phyloP scores from a whole-genome alignment of 1,284 basidiomycete genomes.

The Cystobasidiaceae sp. region DNA sequence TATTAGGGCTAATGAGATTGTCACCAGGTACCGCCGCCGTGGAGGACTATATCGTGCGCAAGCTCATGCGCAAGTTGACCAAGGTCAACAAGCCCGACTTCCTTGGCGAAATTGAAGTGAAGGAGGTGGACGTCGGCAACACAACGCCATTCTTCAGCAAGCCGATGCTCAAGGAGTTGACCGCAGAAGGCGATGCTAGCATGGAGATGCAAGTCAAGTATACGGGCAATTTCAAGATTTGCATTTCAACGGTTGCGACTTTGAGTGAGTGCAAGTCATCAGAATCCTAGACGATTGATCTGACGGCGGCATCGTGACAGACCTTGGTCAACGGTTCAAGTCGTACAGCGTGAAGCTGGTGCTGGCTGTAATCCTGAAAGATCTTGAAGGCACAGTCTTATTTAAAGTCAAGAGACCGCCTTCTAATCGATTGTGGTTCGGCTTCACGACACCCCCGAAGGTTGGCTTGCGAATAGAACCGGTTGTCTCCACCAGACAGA shows the following conservation, averaged over 20 bases:
- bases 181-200: constrained; percentile 81
- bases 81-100: constrained; percentile 84
- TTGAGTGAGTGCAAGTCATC: constrained; percentile 52
- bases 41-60: constrained; percentile 66
- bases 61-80: constrained; percentile 86
- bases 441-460: constrained; percentile 85
- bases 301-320: not conserved
- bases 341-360: constrained; percentile 83
- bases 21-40: constrained; percentile 31
- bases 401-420: constrained; percentile 92
- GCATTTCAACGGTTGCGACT: constrained; percentile 78
- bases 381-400: constrained; percentile 83
- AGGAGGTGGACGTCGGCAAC: constrained; percentile 82
- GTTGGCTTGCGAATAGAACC: constrained; percentile 87
- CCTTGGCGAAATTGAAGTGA: constrained; percentile 76
- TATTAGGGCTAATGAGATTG: not conserved
- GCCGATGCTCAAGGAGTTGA: constrained; percentile 95
- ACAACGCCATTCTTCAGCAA: constrained; percentile 62
- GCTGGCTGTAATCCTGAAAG: constrained; percentile 73
- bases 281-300: not conserved
- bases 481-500: constrained; percentile 81
- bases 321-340: constrained; percentile 59
- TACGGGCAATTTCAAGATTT: constrained; percentile 81
- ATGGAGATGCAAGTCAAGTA: constrained; percentile 81
- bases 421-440: constrained; percentile 94